Conservation (phyloP, 306 rosid genomes). For the Phaseolus lunatus region DNA sequence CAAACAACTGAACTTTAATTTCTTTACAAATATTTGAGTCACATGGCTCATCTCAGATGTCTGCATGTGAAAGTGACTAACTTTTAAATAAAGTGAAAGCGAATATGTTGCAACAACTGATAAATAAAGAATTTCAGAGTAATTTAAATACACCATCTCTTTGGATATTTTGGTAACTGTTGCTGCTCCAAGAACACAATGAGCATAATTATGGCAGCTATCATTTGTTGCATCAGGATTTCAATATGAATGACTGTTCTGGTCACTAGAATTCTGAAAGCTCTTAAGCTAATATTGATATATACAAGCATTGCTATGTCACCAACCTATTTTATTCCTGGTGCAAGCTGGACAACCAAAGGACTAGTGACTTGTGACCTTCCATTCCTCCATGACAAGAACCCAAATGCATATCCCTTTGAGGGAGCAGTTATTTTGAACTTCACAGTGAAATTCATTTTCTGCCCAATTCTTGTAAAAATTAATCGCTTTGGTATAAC, state of each 20-base stretch:
- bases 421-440: conserved; percentile 65
- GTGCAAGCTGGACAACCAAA: conserved; percentile 64
- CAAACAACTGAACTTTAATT: too few relatives aligned
- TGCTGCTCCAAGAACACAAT: conserved; percentile 33
- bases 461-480: conserved; percentile 65
- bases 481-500: conserved; percentile 62
- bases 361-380: conserved; percentile 73
- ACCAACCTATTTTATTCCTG: conserved; percentile 53
- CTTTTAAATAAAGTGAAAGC: too few relatives aligned
- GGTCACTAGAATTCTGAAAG: conserved; percentile 43
- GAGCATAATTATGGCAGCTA: conserved; percentile 29
- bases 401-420: conserved; percentile 78
- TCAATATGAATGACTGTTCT: conserved; percentile 43
- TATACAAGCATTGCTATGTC: conserved; percentile 52
- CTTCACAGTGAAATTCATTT: conserved; percentile 68
- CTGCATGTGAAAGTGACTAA: too few relatives aligned
- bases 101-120: conserved; percentile 7
- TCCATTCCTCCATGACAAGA: conserved; percentile 67
- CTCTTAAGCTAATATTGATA: conserved; percentile 41
- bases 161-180: conserved; percentile 16
- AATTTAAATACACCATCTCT: conserved; percentile 16
- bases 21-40: too few relatives aligned
- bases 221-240: conserved; percentile 33
- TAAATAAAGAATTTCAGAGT: conserved; percentile 33
- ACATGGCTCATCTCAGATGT: too few relatives aligned